phyloP scores from a whole-genome alignment of 2,329 filamentous ascomycete genomes.

The Stromatinia cepivora region DNA sequence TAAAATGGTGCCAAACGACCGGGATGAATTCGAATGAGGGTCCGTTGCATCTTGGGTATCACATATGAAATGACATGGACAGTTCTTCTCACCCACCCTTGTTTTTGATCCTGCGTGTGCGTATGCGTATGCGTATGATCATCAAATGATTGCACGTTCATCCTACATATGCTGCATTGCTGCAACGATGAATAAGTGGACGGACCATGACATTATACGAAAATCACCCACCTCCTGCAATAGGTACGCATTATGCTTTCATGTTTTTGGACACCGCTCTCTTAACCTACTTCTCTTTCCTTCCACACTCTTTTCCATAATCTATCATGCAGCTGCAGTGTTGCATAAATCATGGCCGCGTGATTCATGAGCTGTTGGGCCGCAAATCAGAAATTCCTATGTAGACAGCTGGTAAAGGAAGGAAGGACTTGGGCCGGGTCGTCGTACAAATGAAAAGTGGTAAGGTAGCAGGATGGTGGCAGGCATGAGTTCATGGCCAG shows the following conservation, averaged over 20 bases:
- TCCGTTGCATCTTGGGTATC: conserved; percentile 12
- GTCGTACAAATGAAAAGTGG: conserved; percentile 8
- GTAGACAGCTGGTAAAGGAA: conserved; percentile 23
- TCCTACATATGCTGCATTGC: conserved; percentile 13
- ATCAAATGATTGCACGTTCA: conserved; percentile 15
- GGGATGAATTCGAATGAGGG: conserved; percentile 6
- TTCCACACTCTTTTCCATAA: conserved; percentile 17
- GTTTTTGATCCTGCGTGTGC: conserved; percentile 12
- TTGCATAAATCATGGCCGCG: conserved; percentile 20
- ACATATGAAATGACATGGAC: conserved; percentile 13
- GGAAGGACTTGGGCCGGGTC: conserved; percentile 19
- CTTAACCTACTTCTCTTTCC: conserved; percentile 14
- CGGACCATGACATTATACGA: conserved; percentile 8
- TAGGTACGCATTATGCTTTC: conserved; percentile 15
- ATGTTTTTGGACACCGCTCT: conserved; percentile 14
- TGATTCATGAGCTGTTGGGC: conserved; percentile 24
- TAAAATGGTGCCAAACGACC: conserved; percentile 5
- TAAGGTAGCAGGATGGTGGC: conserved; percentile 4
- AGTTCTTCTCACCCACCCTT: conserved; percentile 14
- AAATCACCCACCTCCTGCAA: conserved; percentile 15
- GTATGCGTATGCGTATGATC: conserved; percentile 15
- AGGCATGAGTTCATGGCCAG: conserved; percentile 13
- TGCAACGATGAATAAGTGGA: conserved; percentile 8
- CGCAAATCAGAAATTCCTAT: conserved; percentile 20
- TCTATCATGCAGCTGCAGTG: conserved; percentile 24